Base-by-base conservation (phyloP, 1,139 yeast species). In the Pneumocystis jirovecii region DNA sequence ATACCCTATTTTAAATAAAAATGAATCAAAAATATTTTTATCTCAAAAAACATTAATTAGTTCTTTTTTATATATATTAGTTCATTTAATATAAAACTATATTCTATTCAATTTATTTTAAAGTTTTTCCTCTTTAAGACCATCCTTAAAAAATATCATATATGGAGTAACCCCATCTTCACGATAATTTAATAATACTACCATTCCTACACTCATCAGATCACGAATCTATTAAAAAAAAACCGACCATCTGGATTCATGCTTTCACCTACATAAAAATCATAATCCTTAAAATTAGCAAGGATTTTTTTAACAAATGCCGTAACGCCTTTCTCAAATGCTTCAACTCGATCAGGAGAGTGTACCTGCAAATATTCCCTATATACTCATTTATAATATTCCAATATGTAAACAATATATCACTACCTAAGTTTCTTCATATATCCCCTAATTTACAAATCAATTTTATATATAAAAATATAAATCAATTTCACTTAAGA, bases 101-200 rank as follows among this genome's bases (percentile, higher is more conserved):
- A 12, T 25, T 50, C 17, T 19, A 50, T n/a, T 39, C 19, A 29
- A 29, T 17, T 21, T 6, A 19, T 3, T 8, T 17, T 37, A 91
- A 83, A 90, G 84, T 86, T 93, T 93, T 79, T 82, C 84, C 79
- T 85, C 89, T 74, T 79, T 82, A 72, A 89, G 85, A 85, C 97
- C 98, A 81, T 93, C 97, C 84, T 91, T 95, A 97, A 97, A 93
- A 86, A 90, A 85, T 73, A 91, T 89, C 76, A 93, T 95, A 83
- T 77, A 95, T 76, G 98, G 98, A 73, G 99, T 95, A 75, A 85
- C 82, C 83, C 98, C 99, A 78, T 93, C 97, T 83, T 93, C 98
- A 83, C 99, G 95, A 90, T 93, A 93, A 95, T 93, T 93, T 82
- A 93, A 87, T 80, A 93, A 85, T 73, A 89, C 91, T 77, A 93